A percentile compares a stretch with the other conserved stretches of the same genome.
Conservation (phyloP, 176 grass and related monocot genomes). For the Phoenix roebelenii region DNA sequence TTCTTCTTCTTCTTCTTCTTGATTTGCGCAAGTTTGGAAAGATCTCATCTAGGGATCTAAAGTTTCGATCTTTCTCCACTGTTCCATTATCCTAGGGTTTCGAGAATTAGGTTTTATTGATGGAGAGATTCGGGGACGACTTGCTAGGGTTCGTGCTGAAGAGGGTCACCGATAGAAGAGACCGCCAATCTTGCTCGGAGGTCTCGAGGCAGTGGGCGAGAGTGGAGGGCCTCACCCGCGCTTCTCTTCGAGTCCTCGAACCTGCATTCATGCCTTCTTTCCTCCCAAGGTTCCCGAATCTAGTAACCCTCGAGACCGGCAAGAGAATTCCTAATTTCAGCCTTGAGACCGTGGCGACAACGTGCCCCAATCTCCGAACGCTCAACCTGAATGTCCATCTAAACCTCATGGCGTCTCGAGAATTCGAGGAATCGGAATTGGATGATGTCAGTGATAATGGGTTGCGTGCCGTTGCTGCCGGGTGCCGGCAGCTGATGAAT, state of each 20-base stretch:
- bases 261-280: background rate
- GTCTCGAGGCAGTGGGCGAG: background rate
- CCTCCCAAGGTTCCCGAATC: conserved; percentile 13
- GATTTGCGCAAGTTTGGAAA: too few species aligned
- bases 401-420: background rate
- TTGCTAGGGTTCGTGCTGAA: background rate
- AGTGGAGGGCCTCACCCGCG: conserved; percentile 2
- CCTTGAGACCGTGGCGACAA: background rate
- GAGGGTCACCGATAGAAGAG: background rate
- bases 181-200: conserved; percentile 2
- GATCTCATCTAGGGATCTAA: too few species aligned
- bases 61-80: too few species aligned
- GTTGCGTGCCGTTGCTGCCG: background rate
- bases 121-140: conserved; percentile 9
- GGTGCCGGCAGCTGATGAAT: background rate
- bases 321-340: background rate
- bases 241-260: conserved; percentile 3
- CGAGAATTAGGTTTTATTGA: background rate
- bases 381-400: conserved; percentile 1
- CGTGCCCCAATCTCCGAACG: conserved; percentile 4
- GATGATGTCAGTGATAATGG: background rate
- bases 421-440: background rate
- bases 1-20: too few species aligned
- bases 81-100: background rate
- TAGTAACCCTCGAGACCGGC: background rate